Evolutionary conservation across 2,329 filamentous ascomycete species (phyloP).

Genomic region (Curvularia eragrostidis): DNA sequence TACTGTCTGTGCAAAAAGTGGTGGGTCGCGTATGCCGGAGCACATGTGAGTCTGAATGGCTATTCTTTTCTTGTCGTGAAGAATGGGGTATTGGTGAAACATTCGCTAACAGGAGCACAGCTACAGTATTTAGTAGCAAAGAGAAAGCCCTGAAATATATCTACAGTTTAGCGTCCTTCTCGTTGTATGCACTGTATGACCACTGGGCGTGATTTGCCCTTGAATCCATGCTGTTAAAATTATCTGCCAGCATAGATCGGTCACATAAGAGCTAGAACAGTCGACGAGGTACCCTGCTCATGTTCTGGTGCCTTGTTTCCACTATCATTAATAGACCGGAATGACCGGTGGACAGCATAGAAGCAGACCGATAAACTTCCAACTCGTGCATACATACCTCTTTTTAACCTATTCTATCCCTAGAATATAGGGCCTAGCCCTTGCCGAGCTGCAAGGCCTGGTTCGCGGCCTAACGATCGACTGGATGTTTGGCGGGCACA

Average conservation of each 20-base stretch:
- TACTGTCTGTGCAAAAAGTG: conserved; percentile 15
- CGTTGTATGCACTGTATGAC: conserved; percentile 25
- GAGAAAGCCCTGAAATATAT: conserved; percentile 17
- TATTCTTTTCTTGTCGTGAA: conserved; percentile 9
- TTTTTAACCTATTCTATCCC: conserved; percentile 12
- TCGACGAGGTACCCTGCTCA: conserved; percentile 7
- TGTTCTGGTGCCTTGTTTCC: conserved; percentile 10
- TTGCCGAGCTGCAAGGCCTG: conserved; percentile 14
- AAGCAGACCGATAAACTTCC: conserved; percentile 4
- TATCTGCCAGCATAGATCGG: conserved; percentile 12
- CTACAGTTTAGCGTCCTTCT: conserved; percentile 15
- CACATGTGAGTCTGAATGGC: conserved; percentile 14
- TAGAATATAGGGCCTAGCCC: conserved; percentile 7
- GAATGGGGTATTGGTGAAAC: conserved; percentile 22
- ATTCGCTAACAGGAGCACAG: conserved; percentile 12
- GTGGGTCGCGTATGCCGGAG: conserved; percentile 9
- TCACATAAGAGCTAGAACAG: conserved; percentile 22
- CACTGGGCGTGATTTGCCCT: conserved; percentile 12
- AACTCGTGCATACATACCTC: conserved; percentile 19
- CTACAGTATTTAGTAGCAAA: not conserved
- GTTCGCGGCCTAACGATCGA: conserved; percentile 7
- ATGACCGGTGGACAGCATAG: conserved; percentile 11
- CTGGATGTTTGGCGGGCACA: not conserved
- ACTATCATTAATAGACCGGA: conserved; percentile 8
- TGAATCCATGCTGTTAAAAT: conserved; percentile 14